Evolutionary conservation across 768 basidiomycete species (phyloP).

Genomic region (Tylopilus felleus): DNA sequence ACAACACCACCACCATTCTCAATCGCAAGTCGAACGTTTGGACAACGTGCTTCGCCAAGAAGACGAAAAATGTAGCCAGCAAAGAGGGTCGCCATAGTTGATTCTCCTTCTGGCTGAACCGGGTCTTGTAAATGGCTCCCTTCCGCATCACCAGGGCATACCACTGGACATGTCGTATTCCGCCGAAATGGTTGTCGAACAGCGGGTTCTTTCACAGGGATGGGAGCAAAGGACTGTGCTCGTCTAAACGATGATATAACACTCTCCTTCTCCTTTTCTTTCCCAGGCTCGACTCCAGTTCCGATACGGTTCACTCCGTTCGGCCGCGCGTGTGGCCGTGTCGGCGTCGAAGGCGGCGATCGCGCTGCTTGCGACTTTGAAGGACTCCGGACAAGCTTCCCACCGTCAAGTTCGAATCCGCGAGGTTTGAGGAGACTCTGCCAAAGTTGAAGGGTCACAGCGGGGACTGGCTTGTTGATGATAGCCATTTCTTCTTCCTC

Average conservation of each 20-base stretch:
- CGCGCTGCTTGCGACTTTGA: slow-evolving; percentile 39
- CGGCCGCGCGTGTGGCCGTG: slow-evolving; percentile 10
- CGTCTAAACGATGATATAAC: slow-evolving; percentile 62
- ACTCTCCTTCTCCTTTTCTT: slow-evolving; percentile 26
- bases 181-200: slow-evolving; percentile 48
- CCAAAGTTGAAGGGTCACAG: slow-evolving; percentile 68
- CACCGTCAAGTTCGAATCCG: slow-evolving; percentile 58
- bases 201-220: slow-evolving; percentile 20
- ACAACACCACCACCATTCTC: slow-evolving; percentile 57
- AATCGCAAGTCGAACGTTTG: slow-evolving; percentile 56
- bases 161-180: slow-evolving; percentile 27
- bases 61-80: slow-evolving; percentile 53
- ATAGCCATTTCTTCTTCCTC: slow-evolving; percentile 58
- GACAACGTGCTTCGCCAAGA: slow-evolving; percentile 63
- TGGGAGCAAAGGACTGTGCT: slow-evolving; percentile 59
- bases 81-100: slow-evolving; percentile 40
- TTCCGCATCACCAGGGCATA: slow-evolving; percentile 18
- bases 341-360: slow-evolving; percentile 16
- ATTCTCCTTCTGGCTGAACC: neutral
- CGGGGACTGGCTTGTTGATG: slow-evolving; percentile 54
- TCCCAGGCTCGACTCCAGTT: slow-evolving; percentile 1
- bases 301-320: neutral
- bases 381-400: slow-evolving; percentile 60
- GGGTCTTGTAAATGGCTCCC: slow-evolving; percentile 10
- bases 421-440: slow-evolving; percentile 61